Evolutionary conservation across 148 eudicot species (phyloP).

Genomic region (Salicornia ramosissima): DNA sequence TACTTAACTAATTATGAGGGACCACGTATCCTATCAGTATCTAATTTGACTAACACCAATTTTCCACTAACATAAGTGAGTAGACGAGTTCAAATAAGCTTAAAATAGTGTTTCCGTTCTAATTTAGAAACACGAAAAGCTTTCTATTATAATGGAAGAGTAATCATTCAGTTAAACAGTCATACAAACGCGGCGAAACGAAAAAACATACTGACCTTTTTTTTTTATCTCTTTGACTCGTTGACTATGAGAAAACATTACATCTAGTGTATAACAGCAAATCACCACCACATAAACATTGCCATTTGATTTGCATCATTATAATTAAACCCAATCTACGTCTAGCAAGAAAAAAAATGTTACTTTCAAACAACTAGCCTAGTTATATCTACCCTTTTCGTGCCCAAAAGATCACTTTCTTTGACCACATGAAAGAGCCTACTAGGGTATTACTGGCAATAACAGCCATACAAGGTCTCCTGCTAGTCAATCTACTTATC

Average conservation of each 20-base stretch:
- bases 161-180: constrained; percentile 5
- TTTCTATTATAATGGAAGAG: neutral
- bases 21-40: neutral
- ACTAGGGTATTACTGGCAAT: neutral
- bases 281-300: neutral
- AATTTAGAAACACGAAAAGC: neutral
- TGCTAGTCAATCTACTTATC: constrained; percentile 13
- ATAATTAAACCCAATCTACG: neutral
- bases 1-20: neutral
- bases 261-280: neutral
- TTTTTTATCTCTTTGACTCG: neutral
- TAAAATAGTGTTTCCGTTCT: neutral
- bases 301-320: neutral
- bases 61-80: neutral
- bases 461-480: neutral
- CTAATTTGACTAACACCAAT: neutral
- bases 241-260: neutral
- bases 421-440: constrained; percentile 4
- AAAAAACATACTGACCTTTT: neutral
- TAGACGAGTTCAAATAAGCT: neutral
- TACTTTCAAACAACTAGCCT: neutral
- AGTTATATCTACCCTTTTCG: neutral
- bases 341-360: neutral
- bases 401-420: constrained; percentile 5
- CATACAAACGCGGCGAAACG: neutral